These are phyloP conservation scores for Trypanosoma melophagium DNA, from an alignment of 208 protist genomes.

Conservation along the genomic window DNA sequence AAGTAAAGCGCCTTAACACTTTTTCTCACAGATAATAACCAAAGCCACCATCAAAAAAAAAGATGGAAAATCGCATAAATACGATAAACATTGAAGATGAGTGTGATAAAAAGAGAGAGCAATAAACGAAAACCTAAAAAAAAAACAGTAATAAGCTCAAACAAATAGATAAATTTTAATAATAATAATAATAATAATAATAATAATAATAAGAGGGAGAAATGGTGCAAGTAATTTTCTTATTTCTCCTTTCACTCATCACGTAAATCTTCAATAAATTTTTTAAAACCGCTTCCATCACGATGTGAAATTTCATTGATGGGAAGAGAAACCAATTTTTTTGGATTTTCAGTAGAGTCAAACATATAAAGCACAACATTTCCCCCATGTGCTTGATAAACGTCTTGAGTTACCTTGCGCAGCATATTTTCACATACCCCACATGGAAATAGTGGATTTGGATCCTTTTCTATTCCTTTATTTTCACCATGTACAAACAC, in stretches of 20 bases:
- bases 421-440: constrained; percentile 92
- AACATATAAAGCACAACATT: constrained; percentile 89
- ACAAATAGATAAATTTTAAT: no score
- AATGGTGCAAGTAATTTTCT: constrained; percentile 6
- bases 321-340: constrained; percentile 77
- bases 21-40: no score
- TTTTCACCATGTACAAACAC: constrained; percentile 84
- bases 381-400: constrained; percentile 58
- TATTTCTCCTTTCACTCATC: constrained; percentile 24
- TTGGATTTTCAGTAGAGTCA: constrained; percentile 62
- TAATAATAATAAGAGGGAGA: constrained; percentile 31
- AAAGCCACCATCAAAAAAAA: no score
- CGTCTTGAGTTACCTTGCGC: constrained; percentile 78
- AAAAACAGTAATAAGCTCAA: no score
- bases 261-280: constrained; percentile 68
- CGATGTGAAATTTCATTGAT: constrained; percentile 85
- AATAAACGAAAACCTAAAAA: no score
- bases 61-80: no score
- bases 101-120: no score
- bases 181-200: no score
- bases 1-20: no score
- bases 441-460: constrained; percentile 89
- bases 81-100: no score
- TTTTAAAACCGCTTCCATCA: constrained; percentile 65
- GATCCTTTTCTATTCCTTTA: constrained; percentile 46